A percentile compares a stretch with the other conserved stretches of the same genome.
Evolutionary conservation across 495 filamentous ascomycete species (phyloP).

Genomic region (Talaromyces proteolyticus): DNA sequence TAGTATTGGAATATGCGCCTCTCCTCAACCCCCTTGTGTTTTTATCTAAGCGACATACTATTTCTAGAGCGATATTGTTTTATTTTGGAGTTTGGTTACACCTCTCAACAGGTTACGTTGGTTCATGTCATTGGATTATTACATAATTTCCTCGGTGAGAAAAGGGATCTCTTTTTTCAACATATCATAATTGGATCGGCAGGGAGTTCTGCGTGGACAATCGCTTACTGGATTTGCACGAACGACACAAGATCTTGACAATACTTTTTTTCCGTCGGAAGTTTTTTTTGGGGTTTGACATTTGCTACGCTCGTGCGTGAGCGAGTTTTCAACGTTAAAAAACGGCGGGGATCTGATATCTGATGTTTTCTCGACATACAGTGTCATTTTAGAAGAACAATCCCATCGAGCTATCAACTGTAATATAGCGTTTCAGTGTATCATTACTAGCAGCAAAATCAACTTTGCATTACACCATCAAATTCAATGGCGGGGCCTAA

Average conservation of each 20-base stretch:
- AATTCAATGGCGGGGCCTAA: neutral
- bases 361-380: neutral
- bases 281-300: neutral
- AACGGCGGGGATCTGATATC: neutral
- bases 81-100: slow-evolving; percentile 30
- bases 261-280: neutral
- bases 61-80: neutral
- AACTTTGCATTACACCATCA: neutral
- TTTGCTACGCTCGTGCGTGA: neutral
- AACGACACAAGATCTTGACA: neutral
- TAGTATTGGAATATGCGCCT: too few species aligned
- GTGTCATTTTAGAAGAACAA: neutral
- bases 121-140: neutral
- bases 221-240: neutral
- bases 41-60: too few species aligned
- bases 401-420: neutral
- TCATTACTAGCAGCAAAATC: neutral
- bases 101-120: slow-evolving; percentile 32
- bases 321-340: neutral
- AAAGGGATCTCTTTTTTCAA: too few species aligned
- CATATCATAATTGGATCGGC: neutral
- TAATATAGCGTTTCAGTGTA: neutral
- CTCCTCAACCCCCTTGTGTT: too few species aligned
- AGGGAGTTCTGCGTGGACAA: too few species aligned
- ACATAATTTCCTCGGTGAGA: too few species aligned